Conservation (phyloP, 805 yeast genomes). For the Pichia eremophila region DNA sequence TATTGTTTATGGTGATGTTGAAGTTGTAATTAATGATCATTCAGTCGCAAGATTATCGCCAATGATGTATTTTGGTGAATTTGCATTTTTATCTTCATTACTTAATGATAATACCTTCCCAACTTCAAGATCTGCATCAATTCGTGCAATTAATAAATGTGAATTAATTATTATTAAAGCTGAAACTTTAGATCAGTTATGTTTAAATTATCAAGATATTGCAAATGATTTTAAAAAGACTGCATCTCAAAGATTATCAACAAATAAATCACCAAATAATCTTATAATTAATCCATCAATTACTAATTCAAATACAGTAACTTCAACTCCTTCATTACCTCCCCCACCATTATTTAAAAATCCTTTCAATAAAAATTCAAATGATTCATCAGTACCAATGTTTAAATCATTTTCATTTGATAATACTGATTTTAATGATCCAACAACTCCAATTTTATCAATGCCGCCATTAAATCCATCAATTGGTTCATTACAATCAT, state of each 20-base stretch:
- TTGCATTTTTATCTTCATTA: conserved; percentile 52
- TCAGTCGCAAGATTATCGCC: conserved; percentile 49
- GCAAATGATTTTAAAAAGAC: conserved; percentile 51
- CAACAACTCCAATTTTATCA: conserved; percentile 3
- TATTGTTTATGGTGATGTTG: conserved; percentile 61
- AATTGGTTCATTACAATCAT: conserved; percentile 20
- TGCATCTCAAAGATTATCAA: conserved; percentile 39
- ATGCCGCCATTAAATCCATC: conserved; percentile 21
- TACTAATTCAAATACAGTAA: neutral
- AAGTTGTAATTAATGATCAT: conserved; percentile 40
- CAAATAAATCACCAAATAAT: neutral
- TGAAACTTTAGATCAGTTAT: conserved; percentile 43
- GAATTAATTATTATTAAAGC: conserved; percentile 54
- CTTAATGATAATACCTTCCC: conserved; percentile 19
- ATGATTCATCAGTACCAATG: neutral
- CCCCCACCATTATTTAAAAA: neutral
- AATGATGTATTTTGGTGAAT: conserved; percentile 69
- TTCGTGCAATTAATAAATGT: conserved; percentile 50
- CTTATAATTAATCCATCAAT: neutral
- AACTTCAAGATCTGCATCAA: conserved; percentile 45
- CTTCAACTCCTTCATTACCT: neutral
- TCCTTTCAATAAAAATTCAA: neutral
- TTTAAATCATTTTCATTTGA: conserved; percentile 7
- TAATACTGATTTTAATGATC: neutral
- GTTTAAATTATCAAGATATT: conserved; percentile 49